Evolutionary conservation across 1,284 basidiomycete species (phyloP), one percentile per base, ranked within the genome.

Genomic region (Ustilago trichophora): DNA sequence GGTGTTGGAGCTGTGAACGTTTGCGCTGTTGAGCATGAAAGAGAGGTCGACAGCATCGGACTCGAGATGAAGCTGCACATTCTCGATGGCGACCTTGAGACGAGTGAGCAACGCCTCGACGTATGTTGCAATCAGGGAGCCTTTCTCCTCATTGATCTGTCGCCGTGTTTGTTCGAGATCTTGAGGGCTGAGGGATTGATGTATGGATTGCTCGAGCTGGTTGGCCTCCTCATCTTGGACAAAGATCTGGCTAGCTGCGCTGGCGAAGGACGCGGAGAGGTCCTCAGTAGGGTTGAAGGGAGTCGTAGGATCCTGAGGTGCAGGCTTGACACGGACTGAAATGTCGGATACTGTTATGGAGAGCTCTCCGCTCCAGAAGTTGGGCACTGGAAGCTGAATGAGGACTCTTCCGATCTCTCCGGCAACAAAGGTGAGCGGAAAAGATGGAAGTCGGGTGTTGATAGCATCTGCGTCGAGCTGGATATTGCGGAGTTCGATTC

Each of bases 401-500:
- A 59, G 45, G 32, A 76, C 62, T 15, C 34, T 46, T n/a, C 60
- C 72, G n/a, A 76, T 55, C n/a, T 49, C 86, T 22, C 93, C 93
- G 41, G 88, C 85, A 42, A 87, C 85, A 18, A 96, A 83, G 27
- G 84, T 82, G 21, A 95, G 69, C 0, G 92, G 92, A 29, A 91
- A 82, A 21, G 25, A 44, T 16, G 35, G 31, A 18, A 45, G 32
- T 6, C 42, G 59, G 11, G 31, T 45, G 18, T 66, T 65, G 57
- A 66, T 58, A 10, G 68, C 62, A 11, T 57, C 84, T 40, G 86
- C 85, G 78, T 93, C 88, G 35, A 97, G 83, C 80, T 92, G 88
- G 38, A 97, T 84, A 71, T 92, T 88, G 64, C 89, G 89, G 25
- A 97, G 86, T 82, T 93, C 91, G 13, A 97, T 87, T 77, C 87